phyloP scores from a whole-genome alignment of 805 yeast genomes.

The Cyberlindnera petersonii region DNA sequence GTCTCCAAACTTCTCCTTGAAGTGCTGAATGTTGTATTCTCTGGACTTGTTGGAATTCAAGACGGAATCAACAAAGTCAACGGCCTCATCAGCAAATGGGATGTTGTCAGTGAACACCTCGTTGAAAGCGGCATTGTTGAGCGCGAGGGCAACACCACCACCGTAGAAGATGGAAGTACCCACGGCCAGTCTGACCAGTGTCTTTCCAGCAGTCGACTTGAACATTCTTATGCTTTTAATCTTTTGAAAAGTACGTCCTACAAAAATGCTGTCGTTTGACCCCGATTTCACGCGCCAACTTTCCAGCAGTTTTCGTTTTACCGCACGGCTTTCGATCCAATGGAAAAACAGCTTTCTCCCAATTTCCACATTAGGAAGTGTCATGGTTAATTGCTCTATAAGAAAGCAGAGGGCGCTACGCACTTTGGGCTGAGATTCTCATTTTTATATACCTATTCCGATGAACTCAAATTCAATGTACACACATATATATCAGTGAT shows the following conservation, averaged over 20 bases:
- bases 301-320: background rate
- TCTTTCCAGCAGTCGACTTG: conserved; percentile 31
- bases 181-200: conserved; percentile 29
- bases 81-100: conserved; percentile 57
- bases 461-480: too few species aligned
- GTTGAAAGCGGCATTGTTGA: conserved; percentile 54
- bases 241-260: too few species aligned
- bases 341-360: conserved; percentile 3
- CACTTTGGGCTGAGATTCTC: too few species aligned
- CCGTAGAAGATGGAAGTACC: conserved; percentile 43
- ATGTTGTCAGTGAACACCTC: conserved; percentile 59
- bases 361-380: background rate
- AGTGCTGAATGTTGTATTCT: conserved; percentile 32
- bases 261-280: background rate
- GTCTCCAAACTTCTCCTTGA: conserved; percentile 35
- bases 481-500: too few species aligned
- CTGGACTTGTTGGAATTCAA: conserved; percentile 18
- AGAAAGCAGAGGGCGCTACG: too few species aligned
- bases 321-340: conserved; percentile 9
- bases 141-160: conserved; percentile 56
- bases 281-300: background rate
- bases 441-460: too few species aligned
- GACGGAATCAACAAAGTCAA: conserved; percentile 45
- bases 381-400: too few species aligned
- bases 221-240: conserved; percentile 17